phyloP scores from a whole-genome alignment of 345 rosid genomes.

The Eucalyptus coolabah region DNA sequence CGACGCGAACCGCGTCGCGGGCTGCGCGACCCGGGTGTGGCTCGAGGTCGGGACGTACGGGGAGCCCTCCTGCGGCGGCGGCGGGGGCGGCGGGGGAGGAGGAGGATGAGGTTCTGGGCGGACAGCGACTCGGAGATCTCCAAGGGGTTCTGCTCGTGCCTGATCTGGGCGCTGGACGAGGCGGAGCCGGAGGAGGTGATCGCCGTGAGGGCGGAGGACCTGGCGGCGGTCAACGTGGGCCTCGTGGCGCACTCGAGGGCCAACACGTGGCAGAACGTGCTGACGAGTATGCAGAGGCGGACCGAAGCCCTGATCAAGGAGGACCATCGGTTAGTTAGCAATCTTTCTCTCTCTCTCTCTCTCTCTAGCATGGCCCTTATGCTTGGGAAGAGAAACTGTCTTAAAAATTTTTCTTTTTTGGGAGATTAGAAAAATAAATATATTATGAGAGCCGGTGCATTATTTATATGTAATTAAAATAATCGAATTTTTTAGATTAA shows the following conservation, averaged over 20 bases:
- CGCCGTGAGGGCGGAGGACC: slow-evolving; percentile 51
- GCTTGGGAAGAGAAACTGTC: neutral
- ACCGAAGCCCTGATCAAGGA: slow-evolving; percentile 13
- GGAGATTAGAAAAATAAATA: neutral
- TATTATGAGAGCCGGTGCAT: neutral
- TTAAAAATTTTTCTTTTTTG: neutral
- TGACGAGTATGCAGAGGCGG: slow-evolving; percentile 51
- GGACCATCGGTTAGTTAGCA: neutral
- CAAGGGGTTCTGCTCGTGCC: slow-evolving; percentile 64
- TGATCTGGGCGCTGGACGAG: slow-evolving; percentile 72
- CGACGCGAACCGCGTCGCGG: slow-evolving; percentile 45
- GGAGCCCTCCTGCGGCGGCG: neutral
- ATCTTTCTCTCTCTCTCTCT: neutral
- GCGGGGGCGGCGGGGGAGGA: neutral
- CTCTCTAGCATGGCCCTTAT: neutral
- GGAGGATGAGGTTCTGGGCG: slow-evolving; percentile 57
- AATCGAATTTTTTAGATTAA: neutral
- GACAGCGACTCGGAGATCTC: slow-evolving; percentile 93
- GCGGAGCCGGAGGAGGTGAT: slow-evolving; percentile 69
- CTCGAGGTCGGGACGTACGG: slow-evolving; percentile 40
- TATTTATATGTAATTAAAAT: neutral
- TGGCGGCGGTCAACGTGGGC: slow-evolving; percentile 69
- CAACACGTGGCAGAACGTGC: slow-evolving; percentile 77
- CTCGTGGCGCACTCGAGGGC: slow-evolving; percentile 56
- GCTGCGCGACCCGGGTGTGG: slow-evolving; percentile 95